A percentile compares a stretch with the other conserved stretches of the same genome.
Evolutionary conservation across 805 yeast genomes (phyloP).

Genomic region (Ogataea parapolymorpha): DNA sequence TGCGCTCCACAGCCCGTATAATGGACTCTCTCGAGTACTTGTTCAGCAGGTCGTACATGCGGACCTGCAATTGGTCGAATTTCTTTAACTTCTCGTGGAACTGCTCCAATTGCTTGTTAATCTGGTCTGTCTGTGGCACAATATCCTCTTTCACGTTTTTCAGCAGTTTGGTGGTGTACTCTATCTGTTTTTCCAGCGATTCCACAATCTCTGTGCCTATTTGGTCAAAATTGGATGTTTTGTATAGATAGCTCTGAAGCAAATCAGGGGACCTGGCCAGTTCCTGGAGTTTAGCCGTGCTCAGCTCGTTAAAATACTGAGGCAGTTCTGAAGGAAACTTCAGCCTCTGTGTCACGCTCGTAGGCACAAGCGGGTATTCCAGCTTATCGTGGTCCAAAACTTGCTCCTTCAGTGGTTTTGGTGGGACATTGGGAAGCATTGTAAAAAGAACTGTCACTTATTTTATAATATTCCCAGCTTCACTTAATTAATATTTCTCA

Average conservation of each 20-base stretch:
- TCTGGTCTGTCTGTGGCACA: conserved; percentile 14
- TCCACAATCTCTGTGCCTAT: conserved; percentile 22
- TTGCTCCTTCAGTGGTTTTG: conserved; percentile 9
- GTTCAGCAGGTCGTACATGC: conserved; percentile 30
- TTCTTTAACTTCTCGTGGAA: conserved; percentile 19
- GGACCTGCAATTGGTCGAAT: conserved; percentile 25
- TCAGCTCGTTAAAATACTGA: conserved; percentile 22
- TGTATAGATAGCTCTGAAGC: conserved; percentile 19
- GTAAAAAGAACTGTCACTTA: not conserved
- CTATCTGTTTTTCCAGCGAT: conserved; percentile 38
- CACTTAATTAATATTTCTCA: not conserved
- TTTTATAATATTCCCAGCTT: too few relatives aligned
- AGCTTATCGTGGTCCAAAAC: conserved; percentile 17
- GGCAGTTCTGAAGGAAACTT: conserved; percentile 17
- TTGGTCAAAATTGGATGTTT: conserved; percentile 12
- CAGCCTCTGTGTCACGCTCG: conserved; percentile 11
- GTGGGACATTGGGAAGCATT: conserved; percentile 7
- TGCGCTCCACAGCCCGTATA: conserved; percentile 33
- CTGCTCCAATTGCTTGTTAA: conserved; percentile 25
- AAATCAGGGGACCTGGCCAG: conserved; percentile 17
- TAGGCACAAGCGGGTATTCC: conserved; percentile 25
- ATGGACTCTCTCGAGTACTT: conserved; percentile 34
- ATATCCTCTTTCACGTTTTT: conserved; percentile 24
- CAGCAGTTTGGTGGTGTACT: conserved; percentile 33
- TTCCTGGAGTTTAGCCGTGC: conserved; percentile 21